Percentiles rank a stretch among this genome's conserved stretches.
Evolutionary conservation across 257 asterid genomes (phyloP).

Genomic region (Plantago major): DNA sequence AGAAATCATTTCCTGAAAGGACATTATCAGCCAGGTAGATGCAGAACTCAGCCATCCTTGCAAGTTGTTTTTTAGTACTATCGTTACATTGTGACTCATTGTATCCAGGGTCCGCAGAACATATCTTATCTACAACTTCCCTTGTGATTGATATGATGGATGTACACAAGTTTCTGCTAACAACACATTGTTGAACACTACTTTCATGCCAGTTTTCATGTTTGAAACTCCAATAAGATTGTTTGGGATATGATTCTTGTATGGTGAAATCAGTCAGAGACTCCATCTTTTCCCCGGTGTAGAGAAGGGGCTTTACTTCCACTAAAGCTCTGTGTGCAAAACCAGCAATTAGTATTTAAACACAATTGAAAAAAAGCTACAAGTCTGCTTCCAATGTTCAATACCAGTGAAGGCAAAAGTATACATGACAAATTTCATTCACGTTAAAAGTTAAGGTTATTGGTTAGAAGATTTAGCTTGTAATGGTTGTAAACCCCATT

Average conservation of each 20-base stretch:
- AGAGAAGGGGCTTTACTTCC: constrained; percentile 88
- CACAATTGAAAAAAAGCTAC: background rate
- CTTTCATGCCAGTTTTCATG: constrained; percentile 61
- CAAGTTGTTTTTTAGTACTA: constrained; percentile 34
- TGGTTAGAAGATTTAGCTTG: background rate
- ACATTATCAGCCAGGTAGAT: constrained; percentile 51
- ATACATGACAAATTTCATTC: background rate
- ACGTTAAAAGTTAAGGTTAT: background rate
- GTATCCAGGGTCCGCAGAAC: constrained; percentile 15
- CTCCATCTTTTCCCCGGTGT: constrained; percentile 36
- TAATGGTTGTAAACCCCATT: background rate
- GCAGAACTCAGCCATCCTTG: constrained; percentile 58
- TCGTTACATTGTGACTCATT: constrained; percentile 27
- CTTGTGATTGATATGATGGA: constrained; percentile 55
- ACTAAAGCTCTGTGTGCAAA: constrained; percentile 62
- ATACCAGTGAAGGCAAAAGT: background rate
- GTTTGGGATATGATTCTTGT: constrained; percentile 29
- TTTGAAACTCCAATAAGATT: constrained; percentile 54
- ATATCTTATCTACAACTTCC: constrained; percentile 45
- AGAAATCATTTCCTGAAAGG: constrained; percentile 48
- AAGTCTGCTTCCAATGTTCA: background rate
- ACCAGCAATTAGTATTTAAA: constrained; percentile 9
- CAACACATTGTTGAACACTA: constrained; percentile 58
- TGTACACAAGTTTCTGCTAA: constrained; percentile 54
- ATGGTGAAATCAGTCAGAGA: constrained; percentile 27